Percentiles rank a stretch among this genome's conserved stretches.
These are phyloP conservation scores for Coniophora puteana DNA, from an alignment of 1,284 basidiomycete genomes.

Conservation along the genomic window DNA sequence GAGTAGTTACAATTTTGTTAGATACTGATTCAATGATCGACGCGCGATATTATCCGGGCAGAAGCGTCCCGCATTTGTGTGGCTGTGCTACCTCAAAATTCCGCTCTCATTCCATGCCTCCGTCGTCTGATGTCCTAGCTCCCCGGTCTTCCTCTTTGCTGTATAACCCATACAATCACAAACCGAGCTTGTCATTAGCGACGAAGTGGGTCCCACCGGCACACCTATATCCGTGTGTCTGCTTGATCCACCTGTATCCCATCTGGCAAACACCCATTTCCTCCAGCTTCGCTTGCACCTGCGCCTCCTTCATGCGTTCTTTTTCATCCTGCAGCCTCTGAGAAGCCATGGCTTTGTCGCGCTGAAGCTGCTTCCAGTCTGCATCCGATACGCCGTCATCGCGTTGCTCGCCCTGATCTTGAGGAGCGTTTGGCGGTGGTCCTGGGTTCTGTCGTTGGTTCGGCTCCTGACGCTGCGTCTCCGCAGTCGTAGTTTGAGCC, in stretches of 20 bases:
- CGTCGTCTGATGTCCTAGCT: too few species aligned
- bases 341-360: slow-evolving; percentile 28
- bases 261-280: slow-evolving; percentile 48
- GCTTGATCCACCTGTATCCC: slow-evolving; percentile 52
- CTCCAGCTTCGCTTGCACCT: slow-evolving; percentile 40
- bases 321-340: slow-evolving; percentile 31
- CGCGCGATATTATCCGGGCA: too few species aligned
- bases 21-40: too few species aligned
- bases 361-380: slow-evolving; percentile 40
- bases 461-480: neutral
- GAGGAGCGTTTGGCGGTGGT: neutral
- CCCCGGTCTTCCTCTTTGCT: too few species aligned
- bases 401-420: slow-evolving; percentile 19
- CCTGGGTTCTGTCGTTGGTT: neutral
- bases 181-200: slow-evolving; percentile 25
- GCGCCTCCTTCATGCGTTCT: slow-evolving; percentile 27
- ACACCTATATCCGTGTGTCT: slow-evolving; percentile 47
- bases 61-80: too few species aligned
- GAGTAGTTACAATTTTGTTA: too few species aligned
- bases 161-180: too few species aligned
- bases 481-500: neutral
- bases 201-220: slow-evolving; percentile 52
- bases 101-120: too few species aligned
- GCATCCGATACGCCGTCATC: slow-evolving; percentile 43
- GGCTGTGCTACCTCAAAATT: too few species aligned